Percentiles rank a stretch among this genome's conserved stretches.
These are phyloP conservation scores for Acacia confusa DNA, from an alignment of 306 rosid genomes.

Conservation along the genomic window DNA sequence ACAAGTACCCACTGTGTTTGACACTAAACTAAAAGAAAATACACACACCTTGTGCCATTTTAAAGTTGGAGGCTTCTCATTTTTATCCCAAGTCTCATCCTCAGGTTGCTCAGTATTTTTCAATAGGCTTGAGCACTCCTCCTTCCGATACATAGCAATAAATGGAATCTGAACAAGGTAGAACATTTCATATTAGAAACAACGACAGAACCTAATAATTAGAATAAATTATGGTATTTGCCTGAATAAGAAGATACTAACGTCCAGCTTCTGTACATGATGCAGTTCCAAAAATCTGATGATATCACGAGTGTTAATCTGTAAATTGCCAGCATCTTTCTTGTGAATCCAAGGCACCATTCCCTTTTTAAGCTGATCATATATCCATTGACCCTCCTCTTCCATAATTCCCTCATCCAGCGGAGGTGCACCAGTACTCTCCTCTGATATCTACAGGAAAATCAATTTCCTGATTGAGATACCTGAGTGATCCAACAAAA, in stretches of 20 bases:
- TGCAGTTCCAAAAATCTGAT: constrained; percentile 83
- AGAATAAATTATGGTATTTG: neutral
- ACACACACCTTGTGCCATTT: constrained; percentile 89
- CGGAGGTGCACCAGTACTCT: constrained; percentile 79
- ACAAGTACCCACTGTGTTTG: constrained; percentile 46
- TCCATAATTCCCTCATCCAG: constrained; percentile 59
- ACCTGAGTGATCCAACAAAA: neutral
- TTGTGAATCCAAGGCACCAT: constrained; percentile 62
- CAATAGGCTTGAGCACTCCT: constrained; percentile 81
- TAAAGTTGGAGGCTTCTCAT: constrained; percentile 58
- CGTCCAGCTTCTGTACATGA: constrained; percentile 90
- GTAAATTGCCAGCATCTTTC: constrained; percentile 48
- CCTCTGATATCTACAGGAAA: constrained; percentile 63
- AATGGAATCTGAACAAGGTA: constrained; percentile 67
- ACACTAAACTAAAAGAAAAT: neutral
- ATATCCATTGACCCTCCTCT: constrained; percentile 82
- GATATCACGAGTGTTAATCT: constrained; percentile 60
- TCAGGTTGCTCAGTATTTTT: constrained; percentile 64
- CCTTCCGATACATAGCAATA: constrained; percentile 91
- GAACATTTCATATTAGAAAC: constrained; percentile 10
- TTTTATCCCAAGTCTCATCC: constrained; percentile 59
- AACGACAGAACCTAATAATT: constrained; percentile 27
- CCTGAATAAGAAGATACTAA: constrained; percentile 47
- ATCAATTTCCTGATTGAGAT: constrained; percentile 1
- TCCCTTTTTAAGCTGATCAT: constrained; percentile 60